Evolutionary conservation across 192 early-diverging fungal genomes (phyloP).

Genomic region (Coemansia sp.): DNA sequence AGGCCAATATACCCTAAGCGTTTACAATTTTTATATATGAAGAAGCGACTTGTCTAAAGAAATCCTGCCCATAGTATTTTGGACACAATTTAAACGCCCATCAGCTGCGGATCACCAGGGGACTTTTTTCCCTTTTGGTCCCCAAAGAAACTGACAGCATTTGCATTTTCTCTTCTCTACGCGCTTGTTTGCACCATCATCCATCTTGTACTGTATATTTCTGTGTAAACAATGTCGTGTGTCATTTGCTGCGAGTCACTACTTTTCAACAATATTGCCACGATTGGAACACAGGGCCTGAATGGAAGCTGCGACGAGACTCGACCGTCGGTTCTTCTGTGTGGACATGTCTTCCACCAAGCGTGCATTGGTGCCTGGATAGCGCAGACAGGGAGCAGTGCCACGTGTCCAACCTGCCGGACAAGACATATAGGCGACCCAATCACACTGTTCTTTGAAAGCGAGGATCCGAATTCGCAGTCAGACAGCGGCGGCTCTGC

Average conservation of each 20-base stretch:
- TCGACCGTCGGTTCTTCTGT: conserved; percentile 32
- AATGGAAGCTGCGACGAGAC: conserved; percentile 19
- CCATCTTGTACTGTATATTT: no score
- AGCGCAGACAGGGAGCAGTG: conserved; percentile 11
- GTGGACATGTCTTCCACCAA: conserved; percentile 52
- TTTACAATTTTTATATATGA: neutral
- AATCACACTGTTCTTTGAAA: conserved; percentile 37
- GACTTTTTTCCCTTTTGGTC: no score
- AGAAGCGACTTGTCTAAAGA: neutral
- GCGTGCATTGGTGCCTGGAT: conserved; percentile 46
- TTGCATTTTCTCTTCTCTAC: neutral
- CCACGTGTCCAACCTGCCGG: conserved; percentile 47
- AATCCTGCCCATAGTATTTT: neutral
- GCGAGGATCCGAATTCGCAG: conserved; percentile 9
- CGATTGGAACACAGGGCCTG: neutral
- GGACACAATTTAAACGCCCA: neutral
- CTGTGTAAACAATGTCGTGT: conserved; percentile 33
- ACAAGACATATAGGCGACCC: conserved; percentile 22
- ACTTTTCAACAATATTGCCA: conserved; percentile 25
- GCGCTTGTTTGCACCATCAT: no score
- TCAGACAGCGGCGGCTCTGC: conserved; percentile 6
- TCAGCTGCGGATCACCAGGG: neutral
- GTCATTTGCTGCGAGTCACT: conserved; percentile 46
- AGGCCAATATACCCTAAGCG: conserved; percentile 3
- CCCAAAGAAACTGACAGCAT: no score